Evolutionary conservation across 2,329 filamentous ascomycete genomes (phyloP), one percentile per base, ranked within the genome.

Genomic region (Colletotrichum spaethianum): DNA sequence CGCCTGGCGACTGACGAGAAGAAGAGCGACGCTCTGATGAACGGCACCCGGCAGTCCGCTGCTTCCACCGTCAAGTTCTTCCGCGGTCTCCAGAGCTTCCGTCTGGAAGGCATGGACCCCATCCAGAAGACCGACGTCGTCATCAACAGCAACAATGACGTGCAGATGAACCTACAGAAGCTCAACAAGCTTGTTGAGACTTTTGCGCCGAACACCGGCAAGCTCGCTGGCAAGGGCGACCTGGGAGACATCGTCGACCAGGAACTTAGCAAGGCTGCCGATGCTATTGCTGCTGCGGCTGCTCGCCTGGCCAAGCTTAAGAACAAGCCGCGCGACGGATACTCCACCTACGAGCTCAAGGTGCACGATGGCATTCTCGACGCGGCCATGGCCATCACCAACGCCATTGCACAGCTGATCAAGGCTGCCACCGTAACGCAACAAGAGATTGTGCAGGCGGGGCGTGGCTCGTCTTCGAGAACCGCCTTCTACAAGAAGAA

Each of bases 401-500:
- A 93, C 76, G 96, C 96, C 46, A 98, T 99, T 78, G 94, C 94
- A 0, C 93, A 94, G 80, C 90, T 99, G 70, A 98, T 99, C 87
- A 96, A 96, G 83, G 96, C 96, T 1, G 96, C 96, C 8, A 97
- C 96, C 0, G 91, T 89, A 23, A 97, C 96, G 1, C 96, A 99
- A 81, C 92, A 97, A 81, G 96, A 99, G 84, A 99, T 99, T 79
- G 96, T 99, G 53, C 92, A 95, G 75, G 94, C 97, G 74, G 96
- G 96, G 9, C 92, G 94, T 26, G 96, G 96, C 44, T 93, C 92
- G 33, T 94, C 94, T 63, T 97, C 94, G 55, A 90, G 92, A 70
- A 97, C 95, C 2, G 95, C 95, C 31, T 99, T 99, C 83, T 99
- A 99, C 91, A 98, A 98, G 89, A 98, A 98, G 87, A 98, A 99